phyloP scores from a whole-genome alignment of 2,329 filamentous ascomycete genomes.

The Fusarium nygamai region DNA sequence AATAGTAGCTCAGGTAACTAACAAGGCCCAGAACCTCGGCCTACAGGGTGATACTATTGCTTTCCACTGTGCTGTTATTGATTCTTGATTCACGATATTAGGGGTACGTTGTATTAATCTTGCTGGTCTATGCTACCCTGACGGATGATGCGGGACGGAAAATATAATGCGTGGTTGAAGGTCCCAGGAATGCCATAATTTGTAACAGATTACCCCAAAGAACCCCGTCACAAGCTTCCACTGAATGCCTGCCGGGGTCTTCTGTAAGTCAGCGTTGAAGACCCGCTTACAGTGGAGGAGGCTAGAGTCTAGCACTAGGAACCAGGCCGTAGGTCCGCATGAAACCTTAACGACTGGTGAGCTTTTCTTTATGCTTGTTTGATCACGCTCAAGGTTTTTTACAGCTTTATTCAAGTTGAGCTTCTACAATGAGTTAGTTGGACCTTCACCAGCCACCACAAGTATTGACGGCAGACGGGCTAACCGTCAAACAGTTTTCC shows the following conservation, averaged over 20 bases:
- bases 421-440: neutral
- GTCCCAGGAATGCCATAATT: conserved; percentile 18
- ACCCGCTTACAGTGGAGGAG: conserved; percentile 13
- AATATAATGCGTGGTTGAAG: neutral
- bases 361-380: neutral
- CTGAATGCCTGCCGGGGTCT: conserved; percentile 15
- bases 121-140: conserved; percentile 8
- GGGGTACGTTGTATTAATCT: conserved; percentile 15
- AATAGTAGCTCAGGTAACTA: conserved; percentile 13
- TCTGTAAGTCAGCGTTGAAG: conserved; percentile 10
- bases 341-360: conserved; percentile 5
- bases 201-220: neutral
- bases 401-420: neutral
- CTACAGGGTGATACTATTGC: neutral
- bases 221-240: conserved; percentile 11
- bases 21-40: conserved; percentile 3
- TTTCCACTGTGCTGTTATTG: neutral
- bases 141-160: neutral
- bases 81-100: conserved; percentile 2
- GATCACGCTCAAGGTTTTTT: neutral
- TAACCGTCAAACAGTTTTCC: neutral
- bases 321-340: neutral
- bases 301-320: neutral
- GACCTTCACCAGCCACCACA: neutral
- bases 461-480: neutral